Percentiles rank a stretch among this genome's conserved stretches.
These are phyloP conservation scores for Tetragonia tetragonoides DNA, from an alignment of 148 eudicot genomes.

Conservation along the genomic window DNA sequence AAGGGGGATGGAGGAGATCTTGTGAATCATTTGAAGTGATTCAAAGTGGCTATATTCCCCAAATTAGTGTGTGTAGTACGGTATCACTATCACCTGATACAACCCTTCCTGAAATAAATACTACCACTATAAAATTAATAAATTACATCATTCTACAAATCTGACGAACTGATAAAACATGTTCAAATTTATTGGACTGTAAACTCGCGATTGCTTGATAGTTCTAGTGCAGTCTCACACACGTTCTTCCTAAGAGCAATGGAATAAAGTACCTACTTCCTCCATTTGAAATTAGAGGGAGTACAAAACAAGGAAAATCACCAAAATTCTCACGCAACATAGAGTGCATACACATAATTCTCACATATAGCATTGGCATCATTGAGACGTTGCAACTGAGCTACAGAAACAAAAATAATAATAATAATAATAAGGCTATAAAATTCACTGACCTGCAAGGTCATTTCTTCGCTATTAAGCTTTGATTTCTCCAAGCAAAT, in stretches of 20 bases:
- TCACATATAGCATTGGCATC: neutral
- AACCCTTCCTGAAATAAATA: neutral
- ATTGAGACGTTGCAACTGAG: neutral
- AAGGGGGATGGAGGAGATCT: neutral
- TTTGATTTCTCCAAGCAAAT: conserved; percentile 70
- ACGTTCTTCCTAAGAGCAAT: neutral
- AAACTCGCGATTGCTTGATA: neutral
- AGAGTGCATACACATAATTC: neutral
- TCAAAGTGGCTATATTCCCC: neutral
- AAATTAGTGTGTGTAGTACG: neutral
- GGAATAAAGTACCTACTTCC: too few species aligned
- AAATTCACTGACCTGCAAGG: conserved; percentile 59
- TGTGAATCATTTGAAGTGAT: neutral
- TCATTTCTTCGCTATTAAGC: conserved; percentile 46
- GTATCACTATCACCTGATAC: neutral
- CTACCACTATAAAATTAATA: neutral
- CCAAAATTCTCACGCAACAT: neutral
- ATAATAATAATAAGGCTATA: too few species aligned
- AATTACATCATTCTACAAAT: too few species aligned
- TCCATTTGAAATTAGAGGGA: too few species aligned
- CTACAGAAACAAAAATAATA: neutral
- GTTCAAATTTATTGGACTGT: neutral
- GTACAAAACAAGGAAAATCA: too few species aligned
- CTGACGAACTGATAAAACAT: neutral
- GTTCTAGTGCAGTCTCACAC: neutral